A percentile compares a stretch with the other conserved stretches of the same genome.
Evolutionary conservation across 768 basidiomycete genomes (phyloP).

Genomic region (Cyclocybe cylindracea): DNA sequence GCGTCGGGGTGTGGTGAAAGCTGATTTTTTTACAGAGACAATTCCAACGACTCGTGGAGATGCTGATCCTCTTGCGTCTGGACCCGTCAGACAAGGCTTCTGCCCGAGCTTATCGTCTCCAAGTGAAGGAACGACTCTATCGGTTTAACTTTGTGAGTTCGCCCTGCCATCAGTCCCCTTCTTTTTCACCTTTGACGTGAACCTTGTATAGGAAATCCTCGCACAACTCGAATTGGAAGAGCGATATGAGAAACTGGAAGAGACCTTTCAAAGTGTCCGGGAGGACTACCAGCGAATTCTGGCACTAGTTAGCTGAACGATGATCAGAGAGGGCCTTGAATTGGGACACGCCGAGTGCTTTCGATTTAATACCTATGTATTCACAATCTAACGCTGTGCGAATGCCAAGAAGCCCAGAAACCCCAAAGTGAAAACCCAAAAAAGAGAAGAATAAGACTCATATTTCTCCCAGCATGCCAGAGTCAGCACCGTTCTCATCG

Average conservation of each 20-base stretch:
- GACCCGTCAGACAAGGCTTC: conserved; percentile 58
- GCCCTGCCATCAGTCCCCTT: neutral
- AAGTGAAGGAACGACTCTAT: conserved; percentile 94
- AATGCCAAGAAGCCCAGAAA: neutral
- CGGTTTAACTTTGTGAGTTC: conserved; percentile 89
- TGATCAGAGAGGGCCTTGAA: neutral
- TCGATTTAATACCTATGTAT: conserved; percentile 5
- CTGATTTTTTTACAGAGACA: conserved; percentile 65
- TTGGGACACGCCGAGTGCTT: neutral
- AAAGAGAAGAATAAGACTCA: conserved; percentile 1
- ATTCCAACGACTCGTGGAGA: conserved; percentile 89
- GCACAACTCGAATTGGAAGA: conserved; percentile 87
- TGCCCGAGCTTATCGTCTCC: conserved; percentile 73
- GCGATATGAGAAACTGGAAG: conserved; percentile 84
- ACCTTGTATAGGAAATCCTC: conserved; percentile 68
- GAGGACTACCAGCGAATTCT: conserved; percentile 87
- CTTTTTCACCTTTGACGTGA: neutral
- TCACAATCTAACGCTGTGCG: neutral
- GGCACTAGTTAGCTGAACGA: conserved; percentile 41
- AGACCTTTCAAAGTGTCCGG: conserved; percentile 85
- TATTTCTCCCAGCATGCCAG: conserved; percentile 11
- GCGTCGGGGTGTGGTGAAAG: conserved; percentile 3
- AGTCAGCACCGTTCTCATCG: neutral
- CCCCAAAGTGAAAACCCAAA: neutral
- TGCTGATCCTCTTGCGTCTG: conserved; percentile 77